Percentiles rank a stretch among this genome's conserved stretches.
phyloP scores from a whole-genome alignment of 225 moss, liverwort and hornwort species.

The Ulota crispa region DNA sequence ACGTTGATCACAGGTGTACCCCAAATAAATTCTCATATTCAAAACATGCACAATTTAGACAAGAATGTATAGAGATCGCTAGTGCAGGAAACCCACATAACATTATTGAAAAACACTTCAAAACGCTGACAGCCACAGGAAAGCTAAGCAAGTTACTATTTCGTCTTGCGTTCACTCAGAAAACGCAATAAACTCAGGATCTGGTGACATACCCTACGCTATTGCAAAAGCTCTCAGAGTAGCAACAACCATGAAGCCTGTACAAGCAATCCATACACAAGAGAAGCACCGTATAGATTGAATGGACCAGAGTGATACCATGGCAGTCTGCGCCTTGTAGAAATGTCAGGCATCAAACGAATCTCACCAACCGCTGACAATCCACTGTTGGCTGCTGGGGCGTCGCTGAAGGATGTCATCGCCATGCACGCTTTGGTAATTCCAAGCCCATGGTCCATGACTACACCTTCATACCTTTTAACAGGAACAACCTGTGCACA shows the following conservation, averaged over 20 bases:
- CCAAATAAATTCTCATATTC: not conserved
- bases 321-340: slow-evolving; percentile 68
- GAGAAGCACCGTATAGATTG: not conserved
- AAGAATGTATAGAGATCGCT: not conserved
- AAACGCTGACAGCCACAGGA: not conserved
- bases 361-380: slow-evolving; percentile 72
- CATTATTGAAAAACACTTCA: not conserved
- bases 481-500: slow-evolving; percentile 76
- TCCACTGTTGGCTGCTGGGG: slow-evolving; percentile 67
- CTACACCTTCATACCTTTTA: slow-evolving; percentile 65
- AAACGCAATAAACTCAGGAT: slow-evolving; percentile 3
- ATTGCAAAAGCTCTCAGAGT: not conserved
- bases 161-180: not conserved
- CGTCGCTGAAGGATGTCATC: slow-evolving; percentile 67
- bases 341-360: slow-evolving; percentile 78
- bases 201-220: not conserved
- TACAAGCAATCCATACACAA: not conserved
- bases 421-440: slow-evolving; percentile 72
- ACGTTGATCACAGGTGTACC: not conserved
- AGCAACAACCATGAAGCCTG: not conserved
- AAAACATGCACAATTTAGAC: not conserved
- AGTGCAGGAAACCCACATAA: not conserved
- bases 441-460: slow-evolving; percentile 69
- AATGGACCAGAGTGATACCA: slow-evolving; percentile 42
- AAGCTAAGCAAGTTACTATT: not conserved